phyloP scores from a whole-genome alignment of 208 protist genomes.

The Blechomonas ayalai region DNA sequence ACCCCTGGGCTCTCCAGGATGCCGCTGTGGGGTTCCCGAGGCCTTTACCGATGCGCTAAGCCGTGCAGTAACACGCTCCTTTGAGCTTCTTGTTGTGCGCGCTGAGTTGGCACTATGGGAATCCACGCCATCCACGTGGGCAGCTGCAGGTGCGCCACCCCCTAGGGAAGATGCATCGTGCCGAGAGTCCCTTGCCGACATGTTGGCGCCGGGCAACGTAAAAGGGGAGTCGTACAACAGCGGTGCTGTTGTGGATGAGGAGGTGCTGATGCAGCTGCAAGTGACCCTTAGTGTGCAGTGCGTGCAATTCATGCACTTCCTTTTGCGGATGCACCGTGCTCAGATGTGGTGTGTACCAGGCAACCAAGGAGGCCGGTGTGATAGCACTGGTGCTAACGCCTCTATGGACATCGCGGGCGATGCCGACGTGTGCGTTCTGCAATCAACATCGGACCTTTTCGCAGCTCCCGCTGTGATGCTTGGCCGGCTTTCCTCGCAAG shows the following conservation, averaged over 20 bases:
- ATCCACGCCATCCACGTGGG: too few species aligned
- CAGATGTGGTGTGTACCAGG: constrained; percentile 46
- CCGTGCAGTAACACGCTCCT: constrained; percentile 5
- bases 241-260: constrained; percentile 6
- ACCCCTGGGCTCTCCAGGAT: constrained; percentile 1
- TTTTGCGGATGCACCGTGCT: constrained; percentile 39
- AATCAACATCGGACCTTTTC: too few species aligned
- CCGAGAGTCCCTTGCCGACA: too few species aligned
- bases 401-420: not conserved
- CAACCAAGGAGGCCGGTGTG: not conserved
- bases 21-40: constrained; percentile 9
- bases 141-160: too few species aligned
- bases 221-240: not conserved
- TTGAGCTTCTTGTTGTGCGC: constrained; percentile 7
- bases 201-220: too few species aligned
- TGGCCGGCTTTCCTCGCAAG: constrained; percentile 12
- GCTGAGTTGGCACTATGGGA: not conserved
- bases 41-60: constrained; percentile 5
- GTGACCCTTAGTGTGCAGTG: constrained; percentile 26
- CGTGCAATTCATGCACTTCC: constrained; percentile 50
- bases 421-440: constrained; percentile 3
- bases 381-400: not conserved
- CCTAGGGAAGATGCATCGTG: too few species aligned
- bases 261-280: constrained; percentile 7
- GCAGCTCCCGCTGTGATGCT: constrained; percentile 18